Base-by-base conservation (phyloP, 257 asterid genomes). In the Petrea volubilis region DNA sequence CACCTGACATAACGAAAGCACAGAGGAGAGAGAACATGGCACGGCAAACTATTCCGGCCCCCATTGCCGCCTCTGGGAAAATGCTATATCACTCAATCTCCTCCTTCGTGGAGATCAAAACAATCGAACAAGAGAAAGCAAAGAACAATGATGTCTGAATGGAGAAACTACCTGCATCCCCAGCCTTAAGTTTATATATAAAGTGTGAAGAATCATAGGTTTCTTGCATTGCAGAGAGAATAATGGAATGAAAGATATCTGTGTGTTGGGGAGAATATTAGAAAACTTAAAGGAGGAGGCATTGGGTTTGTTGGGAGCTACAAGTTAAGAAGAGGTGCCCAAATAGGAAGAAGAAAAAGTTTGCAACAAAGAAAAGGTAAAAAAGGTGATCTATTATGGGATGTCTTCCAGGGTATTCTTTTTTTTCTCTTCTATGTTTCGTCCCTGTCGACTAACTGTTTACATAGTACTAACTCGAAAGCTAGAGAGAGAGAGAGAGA, bases 221-320 rank as follows among this genome's bases (percentile, higher is more conserved):
- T 94, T 86, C 97, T 91, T 91, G 97, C 82, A 84, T 72, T 55
- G 77, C 77, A 79, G 85, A 84, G 74, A 71, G 78, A 78, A 70
- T 64, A 81, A 38, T 38, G 43, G 77, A 72, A 67, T 60, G 84
- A 56, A 78, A 64, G 78, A 69, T 82, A 76, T 82, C 80, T 47
- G 67, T 79, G 79, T 84, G 89, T 77, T 81, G 79, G 84, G n/a
- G 74, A 78, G 98, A 89, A 92, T 92, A 90, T 82, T 68, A 92
- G 89, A 78, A 89, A 79, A 87, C 96, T 89, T 92, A 55, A 77
- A 87, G 47, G 70, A 82, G 53, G 96, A 90, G 97, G 85, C 82
- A 89, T 79, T 72, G 74, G n/a, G 83, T 82, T 84, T 80, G 88
- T 69, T 84, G 70, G 85, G 73, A 74, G 63, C 78, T 81, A 70